These are phyloP conservation scores for Saccharomycopsis guyanensis DNA, from an alignment of 805 yeast species.

Conservation along the genomic window DNA sequence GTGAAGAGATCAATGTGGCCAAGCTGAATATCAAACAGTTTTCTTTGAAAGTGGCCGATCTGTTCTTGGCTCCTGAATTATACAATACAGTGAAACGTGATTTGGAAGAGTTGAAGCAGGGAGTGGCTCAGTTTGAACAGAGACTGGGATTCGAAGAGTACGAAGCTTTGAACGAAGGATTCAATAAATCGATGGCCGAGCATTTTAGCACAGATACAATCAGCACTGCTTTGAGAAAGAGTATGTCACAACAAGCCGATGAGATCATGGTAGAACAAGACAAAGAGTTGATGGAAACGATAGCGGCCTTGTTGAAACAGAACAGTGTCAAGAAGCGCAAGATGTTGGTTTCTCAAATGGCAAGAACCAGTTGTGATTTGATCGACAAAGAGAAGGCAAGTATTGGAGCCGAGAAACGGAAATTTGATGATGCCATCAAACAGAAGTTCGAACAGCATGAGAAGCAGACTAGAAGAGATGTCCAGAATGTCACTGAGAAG, in stretches of 20 bases:
- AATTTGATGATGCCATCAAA: background rate
- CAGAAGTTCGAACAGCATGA: background rate
- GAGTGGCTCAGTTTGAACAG: background rate
- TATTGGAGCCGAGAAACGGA: background rate
- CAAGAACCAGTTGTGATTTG: background rate
- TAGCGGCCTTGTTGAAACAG: background rate
- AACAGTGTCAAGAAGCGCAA: background rate
- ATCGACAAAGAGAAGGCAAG: background rate
- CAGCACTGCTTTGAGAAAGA: constrained; percentile 1
- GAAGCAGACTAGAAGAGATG: background rate
- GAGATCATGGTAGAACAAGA: constrained; percentile 20
- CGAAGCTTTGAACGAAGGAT: background rate
- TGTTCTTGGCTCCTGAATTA: constrained; percentile 7
- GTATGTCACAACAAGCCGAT: constrained; percentile 19
- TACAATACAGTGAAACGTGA: constrained; percentile 4
- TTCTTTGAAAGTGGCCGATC: constrained; percentile 16
- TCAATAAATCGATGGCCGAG: background rate
- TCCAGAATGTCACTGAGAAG: background rate
- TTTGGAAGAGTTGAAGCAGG: constrained; percentile 3
- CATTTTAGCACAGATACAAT: background rate
- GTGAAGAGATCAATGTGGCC: constrained; percentile 1
- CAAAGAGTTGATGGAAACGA: constrained; percentile 14
- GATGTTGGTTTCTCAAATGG: background rate
- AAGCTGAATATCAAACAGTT: constrained; percentile 20
- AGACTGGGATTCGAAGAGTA: background rate